Base-by-base conservation (phyloP, 495 filamentous ascomycete genomes). In the Achaetomiella virescens region DNA sequence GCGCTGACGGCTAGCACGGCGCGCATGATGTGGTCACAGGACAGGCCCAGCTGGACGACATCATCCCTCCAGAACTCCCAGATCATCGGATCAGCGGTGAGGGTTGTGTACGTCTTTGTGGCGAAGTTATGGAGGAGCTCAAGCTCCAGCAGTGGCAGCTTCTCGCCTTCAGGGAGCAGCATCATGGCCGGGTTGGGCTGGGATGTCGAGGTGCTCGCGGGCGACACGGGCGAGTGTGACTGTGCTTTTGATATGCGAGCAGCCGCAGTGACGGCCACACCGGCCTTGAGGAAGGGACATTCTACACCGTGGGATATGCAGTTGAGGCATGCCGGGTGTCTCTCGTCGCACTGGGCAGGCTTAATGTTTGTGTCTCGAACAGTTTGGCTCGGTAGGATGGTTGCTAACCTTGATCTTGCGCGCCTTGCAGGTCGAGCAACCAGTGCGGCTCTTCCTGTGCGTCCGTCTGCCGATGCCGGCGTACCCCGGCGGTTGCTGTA, bases 21-120 rank as follows among this genome's bases (percentile, higher is more conserved):
- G 36, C 75, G 73, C 73, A 83, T 77, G 21, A 83, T 69, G 59
- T 80, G 83, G 50, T 77, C 73, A 58, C 78, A 72, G 21, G 61
- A 49, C 1, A 83, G 65, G 3, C 75, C 81, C 40, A 76, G 51
- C 29, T 65, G 40, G 24, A 71, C 68, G 15, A 70, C 65, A 18
- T 57, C 60, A 8, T 69, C 61, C n/a, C 69, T 62, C 66, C 68
- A 75, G 37, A 75, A 68, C 36, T 63, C 58, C 43, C 65, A 61
- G 21, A 77, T 29, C 9, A 40, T 51, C 0, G 72, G 52, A 27
- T 71, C 70, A 21, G 57, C 63, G 46, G 65, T 57, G 0, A 77
- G 64, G 12, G 74, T 75, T 2, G 59, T 57, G 61, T 67, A 67
- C 1, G 74, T 77, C 6, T 54, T 59, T 1, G 66, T 68, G 11